A percentile compares a stretch with the other conserved stretches of the same genome.
phyloP scores from a whole-genome alignment of 2,329 filamentous ascomycete species.

The Ophiostoma novo-ulmi region DNA sequence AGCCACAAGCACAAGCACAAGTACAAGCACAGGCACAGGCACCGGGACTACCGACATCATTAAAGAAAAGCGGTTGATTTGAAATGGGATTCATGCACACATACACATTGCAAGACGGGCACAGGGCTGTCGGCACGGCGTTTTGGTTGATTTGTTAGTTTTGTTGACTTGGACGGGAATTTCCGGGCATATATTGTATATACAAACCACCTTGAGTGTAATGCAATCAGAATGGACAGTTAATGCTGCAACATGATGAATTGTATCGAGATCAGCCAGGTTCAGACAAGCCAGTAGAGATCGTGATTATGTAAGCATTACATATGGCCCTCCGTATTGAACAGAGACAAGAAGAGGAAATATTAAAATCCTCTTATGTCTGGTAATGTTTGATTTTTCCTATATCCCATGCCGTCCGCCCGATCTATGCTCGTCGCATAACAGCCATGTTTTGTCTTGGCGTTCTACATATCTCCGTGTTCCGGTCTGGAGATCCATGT shows the following conservation, averaged over 20 bases:
- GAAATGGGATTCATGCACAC: not conserved
- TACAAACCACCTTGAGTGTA: not conserved
- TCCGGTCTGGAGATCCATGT: slow-evolving; percentile 26
- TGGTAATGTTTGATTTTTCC: not conserved
- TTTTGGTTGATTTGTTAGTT: not conserved
- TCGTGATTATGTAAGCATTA: not conserved
- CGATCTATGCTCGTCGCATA: not conserved
- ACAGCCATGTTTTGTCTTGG: slow-evolving; percentile 23
- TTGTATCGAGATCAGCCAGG: not conserved
- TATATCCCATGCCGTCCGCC: not conserved
- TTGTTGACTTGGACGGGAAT: not conserved
- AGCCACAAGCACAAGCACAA: not conserved
- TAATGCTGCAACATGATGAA: not conserved
- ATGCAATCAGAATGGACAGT: not conserved
- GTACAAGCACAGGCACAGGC: not conserved
- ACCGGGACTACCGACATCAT: not conserved
- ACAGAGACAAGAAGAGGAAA: not conserved
- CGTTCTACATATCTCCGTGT: slow-evolving; percentile 22
- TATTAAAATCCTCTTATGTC: not conserved
- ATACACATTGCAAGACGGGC: not conserved
- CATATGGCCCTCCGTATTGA: too few species aligned
- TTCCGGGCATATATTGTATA: not conserved
- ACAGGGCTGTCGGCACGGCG: slow-evolving; percentile 10
- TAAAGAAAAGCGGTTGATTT: not conserved
- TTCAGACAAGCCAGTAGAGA: not conserved